phyloP scores from a whole-genome alignment of 345 rosid genomes.

The Pugionium dolabratum region DNA sequence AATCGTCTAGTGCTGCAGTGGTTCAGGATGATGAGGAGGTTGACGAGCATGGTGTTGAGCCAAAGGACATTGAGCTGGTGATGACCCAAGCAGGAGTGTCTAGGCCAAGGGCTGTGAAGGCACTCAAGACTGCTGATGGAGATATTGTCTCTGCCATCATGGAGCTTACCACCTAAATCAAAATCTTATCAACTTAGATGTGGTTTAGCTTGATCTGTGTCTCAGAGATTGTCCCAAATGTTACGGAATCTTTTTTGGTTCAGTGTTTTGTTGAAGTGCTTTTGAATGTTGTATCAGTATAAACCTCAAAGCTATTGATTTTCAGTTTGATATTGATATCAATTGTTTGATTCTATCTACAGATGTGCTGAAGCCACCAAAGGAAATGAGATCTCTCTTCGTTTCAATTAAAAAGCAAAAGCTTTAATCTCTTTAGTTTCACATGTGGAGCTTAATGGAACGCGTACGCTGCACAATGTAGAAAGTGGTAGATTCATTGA shows the following conservation, averaged over 20 bases:
- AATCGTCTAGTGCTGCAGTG: constrained; percentile 48
- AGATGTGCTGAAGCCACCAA: not conserved
- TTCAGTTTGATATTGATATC: not conserved
- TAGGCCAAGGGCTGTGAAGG: constrained; percentile 67
- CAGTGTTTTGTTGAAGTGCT: not conserved
- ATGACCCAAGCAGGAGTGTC: constrained; percentile 94
- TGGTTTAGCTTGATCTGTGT: not conserved
- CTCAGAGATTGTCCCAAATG: not conserved
- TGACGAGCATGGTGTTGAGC: constrained; percentile 83
- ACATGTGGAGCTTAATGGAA: too few species aligned
- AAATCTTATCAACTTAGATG: constrained; percentile 17
- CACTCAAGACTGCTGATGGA: constrained; percentile 73
- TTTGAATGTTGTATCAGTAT: constrained; percentile 29
- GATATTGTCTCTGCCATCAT: constrained; percentile 87
- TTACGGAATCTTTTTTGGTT: not conserved
- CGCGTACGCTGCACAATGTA: too few species aligned
- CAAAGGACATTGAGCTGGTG: constrained; percentile 84
- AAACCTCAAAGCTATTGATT: constrained; percentile 11
- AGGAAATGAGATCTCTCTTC: too few species aligned
- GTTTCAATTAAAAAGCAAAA: too few species aligned
- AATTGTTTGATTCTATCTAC: too few species aligned
- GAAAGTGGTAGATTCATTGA: too few species aligned
- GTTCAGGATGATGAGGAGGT: constrained; percentile 84
- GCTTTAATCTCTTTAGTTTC: too few species aligned
- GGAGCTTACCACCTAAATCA: constrained; percentile 72